Evolutionary conservation across 306 rosid species (phyloP), one percentile per base, ranked within the genome.

Genomic region (Lathyrus tuberosus): DNA sequence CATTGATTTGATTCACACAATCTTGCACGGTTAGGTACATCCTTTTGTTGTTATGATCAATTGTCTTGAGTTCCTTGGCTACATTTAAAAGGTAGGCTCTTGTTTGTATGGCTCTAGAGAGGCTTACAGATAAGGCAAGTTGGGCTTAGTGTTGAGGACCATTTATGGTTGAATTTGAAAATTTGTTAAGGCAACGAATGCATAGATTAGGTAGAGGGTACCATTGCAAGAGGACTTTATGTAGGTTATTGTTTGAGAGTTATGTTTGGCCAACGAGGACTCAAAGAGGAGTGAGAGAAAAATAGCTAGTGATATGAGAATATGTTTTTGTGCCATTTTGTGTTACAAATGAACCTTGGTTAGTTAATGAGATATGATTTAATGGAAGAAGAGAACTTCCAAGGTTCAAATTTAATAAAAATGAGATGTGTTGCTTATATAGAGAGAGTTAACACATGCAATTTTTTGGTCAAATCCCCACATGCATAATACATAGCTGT

Each of bases 61-160:
- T 38, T 10, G 28, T 37, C 28, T 79, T 54, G 20, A 89, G 80
- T 30, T 79, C 84, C 14, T 53, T 70, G 1, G 78, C 65, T 60
- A 78, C 78, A 30, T 74, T 57, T 41, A 76, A 52, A n/a, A 86
- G 57, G 76, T 77, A 86, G 0, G 62, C 64, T 64, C 81, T 81
- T 24, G 88, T 82, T 49, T 65, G 8, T 2, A 47, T 3, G 0
- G 92, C 88, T 6, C 82, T 73, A 67, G 82, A 64, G 16, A 85
- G 86, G 75, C 92, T 89, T 16, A 75, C 79, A 0, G 82, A 59
- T 10, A 89, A 69, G 51, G 90, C 90, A 10, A 80, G 57, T 6
- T 81, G 84, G 3, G 90, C 82, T 3, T 86, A 60, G 28, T 81
- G 67, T 16, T 82, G 75, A 4, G 86, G 88, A 2, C 72, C 76